Evolutionary conservation across 805 yeast species (phyloP).

Genomic region (Maudiozyma bulderi): DNA sequence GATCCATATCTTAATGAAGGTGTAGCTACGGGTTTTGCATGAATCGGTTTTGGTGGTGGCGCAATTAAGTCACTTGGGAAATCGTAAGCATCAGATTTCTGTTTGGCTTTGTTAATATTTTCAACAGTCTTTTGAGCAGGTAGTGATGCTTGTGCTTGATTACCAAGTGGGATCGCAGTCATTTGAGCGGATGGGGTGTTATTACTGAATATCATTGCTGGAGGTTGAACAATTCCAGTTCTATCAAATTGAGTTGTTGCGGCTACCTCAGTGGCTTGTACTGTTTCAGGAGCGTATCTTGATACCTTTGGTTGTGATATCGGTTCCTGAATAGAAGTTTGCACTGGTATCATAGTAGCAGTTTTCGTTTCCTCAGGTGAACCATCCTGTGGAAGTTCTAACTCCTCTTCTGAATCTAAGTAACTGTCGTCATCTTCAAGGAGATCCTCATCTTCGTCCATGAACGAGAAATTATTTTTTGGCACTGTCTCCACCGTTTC

Average conservation of each 20-base stretch:
- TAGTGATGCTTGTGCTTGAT: background rate
- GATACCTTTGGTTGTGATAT: background rate
- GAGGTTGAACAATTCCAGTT: constrained; percentile 14
- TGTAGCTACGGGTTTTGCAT: constrained; percentile 29
- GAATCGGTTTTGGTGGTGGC: constrained; percentile 27
- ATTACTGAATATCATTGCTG: constrained; percentile 1
- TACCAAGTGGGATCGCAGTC: background rate
- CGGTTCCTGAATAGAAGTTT: background rate
- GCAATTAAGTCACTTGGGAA: constrained; percentile 52
- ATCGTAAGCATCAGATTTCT: constrained; percentile 69
- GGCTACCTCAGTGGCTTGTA: background rate
- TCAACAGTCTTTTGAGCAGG: constrained; percentile 16
- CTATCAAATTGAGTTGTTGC: background rate
- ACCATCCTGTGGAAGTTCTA: background rate
- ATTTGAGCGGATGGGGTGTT: background rate
- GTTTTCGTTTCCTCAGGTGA: background rate
- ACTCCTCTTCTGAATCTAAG: constrained; percentile 25
- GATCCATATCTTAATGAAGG: constrained; percentile 4
- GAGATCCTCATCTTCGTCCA: constrained; percentile 38
- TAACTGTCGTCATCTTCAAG: constrained; percentile 35
- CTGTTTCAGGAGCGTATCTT: background rate
- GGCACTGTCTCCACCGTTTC: constrained; percentile 1
- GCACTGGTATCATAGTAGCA: background rate
- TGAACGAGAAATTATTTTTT: constrained; percentile 26
- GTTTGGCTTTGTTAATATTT: constrained; percentile 39